phyloP scores from a whole-genome alignment of 352 stramenopile species.

The Peronospora tabacina region DNA sequence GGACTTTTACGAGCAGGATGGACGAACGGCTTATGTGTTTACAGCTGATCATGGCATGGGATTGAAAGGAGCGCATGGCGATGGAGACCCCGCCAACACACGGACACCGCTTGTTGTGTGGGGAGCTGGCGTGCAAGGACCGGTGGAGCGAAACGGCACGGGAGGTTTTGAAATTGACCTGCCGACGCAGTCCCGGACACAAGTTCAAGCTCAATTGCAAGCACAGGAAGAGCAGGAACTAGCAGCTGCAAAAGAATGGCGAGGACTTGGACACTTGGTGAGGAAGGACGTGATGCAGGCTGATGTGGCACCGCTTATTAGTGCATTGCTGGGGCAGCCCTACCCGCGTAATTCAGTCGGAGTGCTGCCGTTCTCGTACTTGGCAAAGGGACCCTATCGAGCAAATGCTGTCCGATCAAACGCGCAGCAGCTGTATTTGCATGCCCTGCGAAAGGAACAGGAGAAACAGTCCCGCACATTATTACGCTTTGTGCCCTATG shows the following conservation, averaged over 20 bases:
- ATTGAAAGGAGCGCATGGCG: conserved; percentile 70
- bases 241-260: conserved; percentile 37
- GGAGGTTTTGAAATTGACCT: conserved; percentile 49
- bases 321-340: conserved; percentile 55
- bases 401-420: conserved; percentile 65
- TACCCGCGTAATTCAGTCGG: conserved; percentile 82
- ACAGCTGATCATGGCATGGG: conserved; percentile 84
- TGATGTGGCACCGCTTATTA: conserved; percentile 71
- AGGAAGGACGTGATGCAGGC: conserved; percentile 82
- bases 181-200: conserved; percentile 53
- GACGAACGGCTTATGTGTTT: conserved; percentile 70
- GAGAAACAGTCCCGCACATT: conserved; percentile 56
- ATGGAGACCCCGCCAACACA: conserved; percentile 76
- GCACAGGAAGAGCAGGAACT: conserved; percentile 48
- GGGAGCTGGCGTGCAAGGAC: conserved; percentile 58
- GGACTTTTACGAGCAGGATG: conserved; percentile 63
- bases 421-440: conserved; percentile 55
- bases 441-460: conserved; percentile 58
- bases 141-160: background rate
- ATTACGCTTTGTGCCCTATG: conserved; percentile 51
- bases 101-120: conserved; percentile 71
- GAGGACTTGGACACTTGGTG: conserved; percentile 32
- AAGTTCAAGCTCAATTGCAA: conserved; percentile 50
- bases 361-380: conserved; percentile 63
- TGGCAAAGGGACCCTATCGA: conserved; percentile 53